Base-by-base conservation (phyloP, 2,329 filamentous ascomycete genomes). In the Fusarium graminum region DNA sequence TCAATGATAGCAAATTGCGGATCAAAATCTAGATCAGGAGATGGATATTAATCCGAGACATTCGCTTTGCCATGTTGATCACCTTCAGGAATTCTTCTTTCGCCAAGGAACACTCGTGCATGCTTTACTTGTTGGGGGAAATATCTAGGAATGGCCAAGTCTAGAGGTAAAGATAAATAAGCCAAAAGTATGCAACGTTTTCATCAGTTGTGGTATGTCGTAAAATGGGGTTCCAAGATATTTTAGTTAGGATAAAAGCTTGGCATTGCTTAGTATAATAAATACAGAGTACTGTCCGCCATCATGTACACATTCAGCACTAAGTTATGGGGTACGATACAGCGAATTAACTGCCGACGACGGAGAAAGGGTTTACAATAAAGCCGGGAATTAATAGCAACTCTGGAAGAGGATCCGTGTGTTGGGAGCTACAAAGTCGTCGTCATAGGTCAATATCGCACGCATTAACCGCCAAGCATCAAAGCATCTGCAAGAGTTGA, bases 41-140 rank as follows among this genome's bases (percentile, higher is more conserved):
- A 34, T 11, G 26, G 38, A 30, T 63, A 63, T 63, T 63, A 46
- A 49, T 51, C 34, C 28, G 32, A 63, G 51, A 58, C 59, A 63
- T 41, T 45, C 28, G 36, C 46, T 61, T 53, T 60, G 41, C 28
- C 7, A 32, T 36, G 12, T 45, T 42, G 29, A 42, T 49, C 25
- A 52, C 39, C 8, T 43, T 42, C 19, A 12, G 25, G 7, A 39
- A 25, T 28, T 19, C 22, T 32, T 28, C 36, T 44, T 28, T 43
- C 16, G 13, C 57, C 17, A 54, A 39, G 44, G 17, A 32, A 25
- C 13, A 40, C 11, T 41, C 44, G 39, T 16, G 17, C 19, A 38
- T 29, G 40, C 11, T 50, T 16, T n/a, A 13, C 19, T n/a, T 54
- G 16, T 49, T 12, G 13, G 9, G 16, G 26, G 22, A 13, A 2